Base-by-base conservation (phyloP, 495 filamentous ascomycete species). In the Letharia lupina region DNA sequence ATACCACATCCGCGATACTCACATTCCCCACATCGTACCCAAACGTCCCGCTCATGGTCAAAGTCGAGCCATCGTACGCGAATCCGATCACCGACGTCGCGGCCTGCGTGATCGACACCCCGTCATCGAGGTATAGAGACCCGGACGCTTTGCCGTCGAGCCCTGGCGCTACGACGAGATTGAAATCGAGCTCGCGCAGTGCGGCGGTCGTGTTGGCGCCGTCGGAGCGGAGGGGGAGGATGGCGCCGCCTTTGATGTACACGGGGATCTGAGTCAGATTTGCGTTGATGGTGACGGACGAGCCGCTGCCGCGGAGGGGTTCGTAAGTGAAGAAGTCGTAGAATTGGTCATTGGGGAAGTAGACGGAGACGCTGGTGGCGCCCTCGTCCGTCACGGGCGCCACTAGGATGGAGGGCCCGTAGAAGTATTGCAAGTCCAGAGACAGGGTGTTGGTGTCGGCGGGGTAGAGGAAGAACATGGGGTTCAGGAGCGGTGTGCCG, bases 321-420 rank as follows among this genome's bases (percentile, higher is more conserved):
- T 79, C 74, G 61, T 82, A 79, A 1, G 87, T 90, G 75, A 83
- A 84, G 80, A 82, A 91, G 76, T 93, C 88, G 77, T 93, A 94
- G 78, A 90, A 92, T 65, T 85, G 71, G 70, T 89, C 89, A 45
- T 87, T 70, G 48, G 90, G 89, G 54, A 94, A 81, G 75, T 93
- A 93, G 52, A 89, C 84, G 18, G 83, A 77, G 5, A 91, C 87
- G 42, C 79, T 81, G 0, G 86, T 92, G 39, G 78, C 74, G 63
- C 84, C 82, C 66, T 87, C 78, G 15, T 85, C 80, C 0, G 80
- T 86, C 12, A 94, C 90, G 4, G 90, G 90, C 7, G 83, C 82
- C 40, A 94, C 84, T n/a, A 93, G 82, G 59, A 93, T 75, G 13
- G 82, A 80, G 12, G 84, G 78, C 8, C 90, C 90, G 72, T 83